Conservation (phyloP, 2,329 filamentous ascomycete genomes). For the Diaporthe humulicola region DNA sequence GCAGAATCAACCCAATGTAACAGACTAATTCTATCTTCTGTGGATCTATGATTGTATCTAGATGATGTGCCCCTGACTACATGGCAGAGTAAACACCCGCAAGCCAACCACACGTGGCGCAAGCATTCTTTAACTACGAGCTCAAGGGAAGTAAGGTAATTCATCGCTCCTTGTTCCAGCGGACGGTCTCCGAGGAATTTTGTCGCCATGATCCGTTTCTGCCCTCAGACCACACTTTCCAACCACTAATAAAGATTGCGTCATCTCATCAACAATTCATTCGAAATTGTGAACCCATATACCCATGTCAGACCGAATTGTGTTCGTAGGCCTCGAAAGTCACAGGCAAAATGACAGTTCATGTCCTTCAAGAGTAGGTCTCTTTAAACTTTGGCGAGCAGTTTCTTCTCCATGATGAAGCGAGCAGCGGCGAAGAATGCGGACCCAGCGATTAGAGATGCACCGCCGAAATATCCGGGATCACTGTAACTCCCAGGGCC, state of each 20-base stretch:
- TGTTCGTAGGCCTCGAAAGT: neutral
- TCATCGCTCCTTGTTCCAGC: neutral
- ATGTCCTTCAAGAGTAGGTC: neutral
- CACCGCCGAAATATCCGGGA: conserved; percentile 39
- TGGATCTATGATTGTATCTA: neutral
- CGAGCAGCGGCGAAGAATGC: conserved; percentile 34
- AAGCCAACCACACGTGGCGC: neutral
- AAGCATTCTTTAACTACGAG: neutral
- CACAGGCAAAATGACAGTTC: neutral
- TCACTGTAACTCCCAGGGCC: conserved; percentile 45
- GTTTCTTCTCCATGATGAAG: conserved; percentile 8
- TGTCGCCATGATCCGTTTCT: neutral
- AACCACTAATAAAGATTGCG: neutral
- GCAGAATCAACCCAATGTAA: neutral
- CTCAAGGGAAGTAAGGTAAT: neutral
- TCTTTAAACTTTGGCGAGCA: conserved; percentile 33
- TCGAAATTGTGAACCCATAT: neutral
- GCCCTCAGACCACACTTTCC: neutral
- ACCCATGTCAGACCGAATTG: neutral
- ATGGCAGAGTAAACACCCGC: neutral
- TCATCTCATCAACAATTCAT: neutral
- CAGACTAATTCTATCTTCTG: conserved; percentile 2
- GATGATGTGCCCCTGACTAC: neutral
- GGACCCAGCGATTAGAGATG: conserved; percentile 37
- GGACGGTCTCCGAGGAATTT: neutral